These are phyloP conservation scores for Canavalia ensiformis DNA, from an alignment of 306 rosid genomes.

Conservation along the genomic window DNA sequence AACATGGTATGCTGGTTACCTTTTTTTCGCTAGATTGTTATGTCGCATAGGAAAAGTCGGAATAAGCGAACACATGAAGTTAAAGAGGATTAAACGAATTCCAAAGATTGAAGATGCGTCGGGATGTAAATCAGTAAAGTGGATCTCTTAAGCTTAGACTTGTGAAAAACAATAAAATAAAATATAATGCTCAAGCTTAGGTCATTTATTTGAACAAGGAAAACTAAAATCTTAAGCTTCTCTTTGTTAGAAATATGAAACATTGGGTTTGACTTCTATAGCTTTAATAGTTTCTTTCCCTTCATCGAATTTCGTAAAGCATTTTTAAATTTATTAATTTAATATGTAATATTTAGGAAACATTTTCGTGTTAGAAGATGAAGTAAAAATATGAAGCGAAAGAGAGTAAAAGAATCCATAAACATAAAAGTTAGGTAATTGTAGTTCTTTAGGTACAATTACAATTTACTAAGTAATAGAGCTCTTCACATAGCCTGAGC, in stretches of 20 bases:
- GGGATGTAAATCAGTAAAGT: background rate
- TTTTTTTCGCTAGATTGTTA: background rate
- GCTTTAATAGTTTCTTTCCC: background rate
- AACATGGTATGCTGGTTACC: background rate
- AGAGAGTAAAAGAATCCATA: background rate
- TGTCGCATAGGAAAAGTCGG: slow-evolving; percentile 6
- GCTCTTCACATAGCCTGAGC: background rate
- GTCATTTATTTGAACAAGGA: background rate
- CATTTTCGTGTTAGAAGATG: background rate
- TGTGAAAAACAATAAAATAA: background rate
- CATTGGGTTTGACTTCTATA: background rate
- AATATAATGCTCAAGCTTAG: background rate
- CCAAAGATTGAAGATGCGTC: background rate
- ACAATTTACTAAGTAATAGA: background rate
- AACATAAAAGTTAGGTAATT: background rate
- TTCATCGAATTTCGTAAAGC: background rate
- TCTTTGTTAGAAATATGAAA: no score
- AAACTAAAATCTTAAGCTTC: no score
- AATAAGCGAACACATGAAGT: background rate
- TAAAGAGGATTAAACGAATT: slow-evolving; percentile 5
- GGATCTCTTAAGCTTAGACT: background rate
- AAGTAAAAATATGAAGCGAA: background rate
- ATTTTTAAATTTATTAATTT: background rate
- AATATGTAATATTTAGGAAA: background rate
- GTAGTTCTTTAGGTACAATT: background rate